phyloP scores from a whole-genome alignment of 805 yeast species.

The Metschnikowia kofuensis region DNA sequence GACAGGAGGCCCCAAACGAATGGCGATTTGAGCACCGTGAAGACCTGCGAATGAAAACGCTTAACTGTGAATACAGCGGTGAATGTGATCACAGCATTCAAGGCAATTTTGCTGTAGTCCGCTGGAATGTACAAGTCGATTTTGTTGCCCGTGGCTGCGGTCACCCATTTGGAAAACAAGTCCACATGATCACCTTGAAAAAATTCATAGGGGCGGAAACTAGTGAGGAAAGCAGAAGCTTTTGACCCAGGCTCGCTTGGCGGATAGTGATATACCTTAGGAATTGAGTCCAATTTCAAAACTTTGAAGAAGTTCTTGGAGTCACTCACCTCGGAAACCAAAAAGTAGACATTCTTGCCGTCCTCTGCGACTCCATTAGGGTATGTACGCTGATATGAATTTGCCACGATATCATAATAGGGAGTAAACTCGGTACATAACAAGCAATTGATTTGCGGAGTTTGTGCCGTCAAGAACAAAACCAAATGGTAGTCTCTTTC shows the following conservation, averaged over 20 bases:
- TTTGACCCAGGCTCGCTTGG: slow-evolving; percentile 41
- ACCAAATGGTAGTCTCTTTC: slow-evolving; percentile 69
- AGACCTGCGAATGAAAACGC: slow-evolving; percentile 31
- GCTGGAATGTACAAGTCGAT: slow-evolving; percentile 40
- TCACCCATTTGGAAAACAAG: slow-evolving; percentile 37
- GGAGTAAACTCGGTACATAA: slow-evolving; percentile 74
- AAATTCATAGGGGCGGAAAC: slow-evolving; percentile 44
- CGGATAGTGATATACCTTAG: slow-evolving; percentile 62
- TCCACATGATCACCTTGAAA: slow-evolving; percentile 42
- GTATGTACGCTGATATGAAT: slow-evolving; percentile 53
- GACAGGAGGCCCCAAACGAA: slow-evolving; percentile 71
- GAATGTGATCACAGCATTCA: slow-evolving; percentile 36
- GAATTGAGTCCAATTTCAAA: slow-evolving; percentile 67
- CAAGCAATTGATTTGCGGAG: slow-evolving; percentile 70
- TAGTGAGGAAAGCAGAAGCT: slow-evolving; percentile 11
- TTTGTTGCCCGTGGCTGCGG: slow-evolving; percentile 28
- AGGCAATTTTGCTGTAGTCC: slow-evolving; percentile 38
- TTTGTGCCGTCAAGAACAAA: slow-evolving; percentile 68
- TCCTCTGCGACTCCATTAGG: slow-evolving; percentile 43
- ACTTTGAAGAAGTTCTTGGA: slow-evolving; percentile 51
- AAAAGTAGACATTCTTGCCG: slow-evolving; percentile 56
- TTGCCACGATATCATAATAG: slow-evolving; percentile 55
- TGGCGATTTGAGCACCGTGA: slow-evolving; percentile 45
- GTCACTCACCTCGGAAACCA: slow-evolving; percentile 67
- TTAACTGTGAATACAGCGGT: slow-evolving; percentile 24